phyloP scores from a whole-genome alignment of 306 rosid species.

The Rosa persica region DNA sequence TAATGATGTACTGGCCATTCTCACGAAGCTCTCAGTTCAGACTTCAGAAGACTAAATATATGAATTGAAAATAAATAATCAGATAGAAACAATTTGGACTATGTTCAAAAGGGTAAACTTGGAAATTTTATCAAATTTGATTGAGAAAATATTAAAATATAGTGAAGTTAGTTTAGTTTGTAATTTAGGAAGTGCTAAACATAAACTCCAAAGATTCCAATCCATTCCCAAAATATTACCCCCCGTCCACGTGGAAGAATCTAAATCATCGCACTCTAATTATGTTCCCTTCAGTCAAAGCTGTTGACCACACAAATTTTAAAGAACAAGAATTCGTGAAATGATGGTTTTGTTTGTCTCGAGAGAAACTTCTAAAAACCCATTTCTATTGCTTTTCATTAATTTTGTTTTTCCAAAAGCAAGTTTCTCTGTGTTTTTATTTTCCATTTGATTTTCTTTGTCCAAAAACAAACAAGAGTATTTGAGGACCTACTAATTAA shows the following conservation, averaged over 20 bases:
- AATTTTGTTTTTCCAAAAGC: neutral
- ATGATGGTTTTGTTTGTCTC: slow-evolving; percentile 22
- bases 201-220: too few species aligned
- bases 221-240: too few species aligned
- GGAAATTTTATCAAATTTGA: too few species aligned
- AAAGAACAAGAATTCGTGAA: neutral
- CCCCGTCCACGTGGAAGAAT: slow-evolving; percentile 29
- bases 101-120: too few species aligned
- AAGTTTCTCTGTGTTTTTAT: neutral
- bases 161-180: too few species aligned
- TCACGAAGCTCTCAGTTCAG: too few species aligned
- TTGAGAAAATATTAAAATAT: too few species aligned
- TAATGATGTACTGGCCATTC: too few species aligned
- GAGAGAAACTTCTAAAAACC: slow-evolving; percentile 6
- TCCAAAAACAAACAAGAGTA: neutral
- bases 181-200: too few species aligned
- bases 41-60: too few species aligned
- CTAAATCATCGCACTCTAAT: neutral
- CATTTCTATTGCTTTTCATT: neutral
- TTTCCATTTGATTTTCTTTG: neutral
- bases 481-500: neutral
- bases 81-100: too few species aligned
- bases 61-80: too few species aligned
- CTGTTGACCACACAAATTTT: slow-evolving; percentile 5
- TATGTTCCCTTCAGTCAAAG: slow-evolving; percentile 8